These are phyloP conservation scores for Andrographis paniculata DNA, from an alignment of 305 asterid genomes.

Conservation along the genomic window DNA sequence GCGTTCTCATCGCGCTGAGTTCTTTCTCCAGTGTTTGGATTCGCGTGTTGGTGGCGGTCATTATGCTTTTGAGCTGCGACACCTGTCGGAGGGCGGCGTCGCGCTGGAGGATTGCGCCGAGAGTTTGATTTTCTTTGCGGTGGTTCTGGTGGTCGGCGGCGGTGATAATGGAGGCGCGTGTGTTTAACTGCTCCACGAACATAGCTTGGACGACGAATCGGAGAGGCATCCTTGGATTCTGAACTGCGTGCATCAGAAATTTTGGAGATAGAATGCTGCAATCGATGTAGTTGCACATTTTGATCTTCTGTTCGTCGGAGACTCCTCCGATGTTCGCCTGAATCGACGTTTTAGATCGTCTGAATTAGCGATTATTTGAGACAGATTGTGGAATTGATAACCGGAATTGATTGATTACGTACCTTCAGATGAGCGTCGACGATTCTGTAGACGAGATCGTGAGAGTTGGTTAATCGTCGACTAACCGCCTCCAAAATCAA, in stretches of 20 bases:
- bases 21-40: slow-evolving; percentile 60
- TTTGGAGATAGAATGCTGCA: slow-evolving; percentile 53
- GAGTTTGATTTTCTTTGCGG: slow-evolving; percentile 26
- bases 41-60: slow-evolving; percentile 56
- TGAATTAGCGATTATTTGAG: too few relatives aligned
- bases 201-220: slow-evolving; percentile 85
- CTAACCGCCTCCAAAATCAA: slow-evolving; percentile 44
- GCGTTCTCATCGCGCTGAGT: slow-evolving; percentile 43
- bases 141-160: slow-evolving; percentile 11
- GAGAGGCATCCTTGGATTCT: slow-evolving; percentile 73
- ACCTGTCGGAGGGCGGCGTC: slow-evolving; percentile 72
- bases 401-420: slow-evolving; percentile 3
- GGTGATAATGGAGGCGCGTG: slow-evolving; percentile 59
- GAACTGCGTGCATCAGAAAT: slow-evolving; percentile 75
- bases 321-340: slow-evolving; percentile 41
- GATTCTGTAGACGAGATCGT: slow-evolving; percentile 60
- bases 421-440: slow-evolving; percentile 70
- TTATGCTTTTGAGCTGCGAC: slow-evolving; percentile 49
- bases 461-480: slow-evolving; percentile 42
- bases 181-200: slow-evolving; percentile 82
- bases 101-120: slow-evolving; percentile 57
- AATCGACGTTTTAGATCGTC: background rate
- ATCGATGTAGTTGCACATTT: slow-evolving; percentile 67
- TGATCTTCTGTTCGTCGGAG: slow-evolving; percentile 44
- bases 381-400: too few relatives aligned